Evolutionary conservation across 139 green algal genomes (phyloP).

Genomic region (Auxenochlorella pyrenoidosa): DNA sequence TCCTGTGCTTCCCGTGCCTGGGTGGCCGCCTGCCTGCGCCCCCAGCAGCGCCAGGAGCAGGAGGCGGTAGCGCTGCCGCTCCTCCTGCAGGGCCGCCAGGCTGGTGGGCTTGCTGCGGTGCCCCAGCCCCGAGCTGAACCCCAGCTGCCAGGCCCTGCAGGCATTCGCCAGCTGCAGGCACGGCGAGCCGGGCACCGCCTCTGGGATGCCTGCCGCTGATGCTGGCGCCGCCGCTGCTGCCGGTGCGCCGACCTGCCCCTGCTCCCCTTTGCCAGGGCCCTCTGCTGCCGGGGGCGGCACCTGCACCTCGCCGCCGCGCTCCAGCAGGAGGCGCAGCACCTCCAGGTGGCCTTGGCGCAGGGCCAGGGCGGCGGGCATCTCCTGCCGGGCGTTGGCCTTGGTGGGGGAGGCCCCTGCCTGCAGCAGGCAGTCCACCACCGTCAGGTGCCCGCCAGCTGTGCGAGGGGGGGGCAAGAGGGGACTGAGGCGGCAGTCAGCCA

Average conservation of each 20-base stretch:
- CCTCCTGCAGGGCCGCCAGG: background rate
- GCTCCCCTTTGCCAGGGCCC: background rate
- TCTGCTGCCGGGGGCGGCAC: background rate
- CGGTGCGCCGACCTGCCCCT: background rate
- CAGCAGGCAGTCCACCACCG: conserved; percentile 10
- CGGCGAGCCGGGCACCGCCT: too few species aligned
- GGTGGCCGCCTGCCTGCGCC: background rate
- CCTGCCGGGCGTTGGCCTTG: background rate
- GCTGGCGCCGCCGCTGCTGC: background rate
- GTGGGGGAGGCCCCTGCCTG: background rate
- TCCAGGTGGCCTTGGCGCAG: conserved; percentile 14
- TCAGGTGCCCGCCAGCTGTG: conserved; percentile 15
- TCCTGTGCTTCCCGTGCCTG: background rate
- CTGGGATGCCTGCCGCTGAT: background rate
- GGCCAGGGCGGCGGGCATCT: background rate
- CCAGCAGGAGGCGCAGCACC: conserved; percentile 16
- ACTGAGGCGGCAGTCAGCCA: too few species aligned
- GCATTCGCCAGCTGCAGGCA: conserved; percentile 6
- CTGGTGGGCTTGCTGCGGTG: background rate
- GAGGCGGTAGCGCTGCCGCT: conserved; percentile 23
- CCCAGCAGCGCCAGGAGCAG: conserved; percentile 25
- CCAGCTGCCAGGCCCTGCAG: conserved; percentile 25
- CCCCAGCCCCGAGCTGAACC: background rate
- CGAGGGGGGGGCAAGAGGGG: background rate
- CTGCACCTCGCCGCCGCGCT: background rate